Base-by-base conservation (phyloP, 768 basidiomycete genomes). In the Trametes gibbosa region DNA sequence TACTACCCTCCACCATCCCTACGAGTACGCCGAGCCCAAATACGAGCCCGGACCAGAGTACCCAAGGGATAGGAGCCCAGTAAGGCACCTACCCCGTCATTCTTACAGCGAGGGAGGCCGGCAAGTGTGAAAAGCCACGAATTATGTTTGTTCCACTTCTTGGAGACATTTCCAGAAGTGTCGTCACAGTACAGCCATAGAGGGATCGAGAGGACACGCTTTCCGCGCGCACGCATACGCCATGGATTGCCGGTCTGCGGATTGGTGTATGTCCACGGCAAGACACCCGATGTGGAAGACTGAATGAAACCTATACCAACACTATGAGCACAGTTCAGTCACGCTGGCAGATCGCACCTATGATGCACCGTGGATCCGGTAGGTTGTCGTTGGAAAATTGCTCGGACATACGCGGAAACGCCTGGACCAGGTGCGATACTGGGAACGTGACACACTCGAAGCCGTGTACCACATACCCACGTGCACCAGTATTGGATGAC, bases 71-170 rank as follows among this genome's bases (percentile, higher is more conserved):
- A n/a, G n/a, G n/a, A n/a, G n/a, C n/a, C n/a, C n/a, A n/a, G n/a
- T n/a, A n/a, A n/a, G n/a, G n/a, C n/a, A n/a, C n/a, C n/a, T n/a
- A n/a, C n/a, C n/a, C n/a, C n/a, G n/a, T n/a, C n/a, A n/a, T n/a
- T n/a, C n/a, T n/a, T n/a, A n/a, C n/a, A n/a, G 0, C 65, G 69
- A 0, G 74, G 74, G 1, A 78, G 67, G 6, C 76, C 76, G 14
- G 75, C 75, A 1, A 65, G 62, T 0, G 70, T 74, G 42, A 77
- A 72, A 0, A 77, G 68, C 41, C 74, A 73, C 2, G 65, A 70
- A 53, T 78, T 76, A 49, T 79, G 79, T 51, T 75, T 70, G 56
- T 80, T 80, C 77, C 77, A 80, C 59, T 77, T 77, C 58, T 80
- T 80, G 0, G 76, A 79, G 0, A 63, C 32, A 56, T 80, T 79